Evolutionary conservation across 2,329 filamentous ascomycete species (phyloP).

Genomic region (Celoporthe dispersa): DNA sequence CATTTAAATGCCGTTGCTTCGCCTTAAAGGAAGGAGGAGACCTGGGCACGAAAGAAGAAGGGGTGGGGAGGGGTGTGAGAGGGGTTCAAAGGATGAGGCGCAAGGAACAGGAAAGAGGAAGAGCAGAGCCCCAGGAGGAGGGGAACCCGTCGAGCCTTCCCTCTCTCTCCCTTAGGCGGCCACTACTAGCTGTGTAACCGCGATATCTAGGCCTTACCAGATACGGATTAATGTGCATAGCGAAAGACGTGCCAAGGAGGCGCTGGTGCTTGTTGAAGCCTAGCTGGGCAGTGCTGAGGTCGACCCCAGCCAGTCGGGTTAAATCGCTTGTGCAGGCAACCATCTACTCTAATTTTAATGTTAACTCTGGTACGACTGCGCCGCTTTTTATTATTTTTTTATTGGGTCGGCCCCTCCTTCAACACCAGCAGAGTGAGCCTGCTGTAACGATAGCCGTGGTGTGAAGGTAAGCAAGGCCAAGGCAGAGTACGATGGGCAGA

Average conservation of each 20-base stretch:
- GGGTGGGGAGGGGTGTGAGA: no score
- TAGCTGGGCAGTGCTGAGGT: background rate
- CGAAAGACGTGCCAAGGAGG: background rate
- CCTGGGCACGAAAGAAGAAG: background rate
- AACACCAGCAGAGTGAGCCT: no score
- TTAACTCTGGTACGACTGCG: background rate
- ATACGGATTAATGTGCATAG: background rate
- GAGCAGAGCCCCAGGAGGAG: no score
- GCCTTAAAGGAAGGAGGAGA: background rate
- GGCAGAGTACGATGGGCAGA: background rate
- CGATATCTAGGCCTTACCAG: background rate
- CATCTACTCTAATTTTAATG: background rate
- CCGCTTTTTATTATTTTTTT: slow-evolving; percentile 1
- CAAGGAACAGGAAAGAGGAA: background rate
- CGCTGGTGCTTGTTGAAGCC: background rate
- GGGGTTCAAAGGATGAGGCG: background rate
- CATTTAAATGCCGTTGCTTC: background rate
- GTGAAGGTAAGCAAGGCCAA: background rate
- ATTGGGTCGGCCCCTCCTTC: background rate
- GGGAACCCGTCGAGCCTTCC: background rate
- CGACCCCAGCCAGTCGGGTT: background rate
- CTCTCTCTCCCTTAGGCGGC: background rate
- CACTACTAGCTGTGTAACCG: background rate
- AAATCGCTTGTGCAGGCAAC: background rate
- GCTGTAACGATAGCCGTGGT: background rate